Evolutionary conservation across 176 grass and related monocot genomes (phyloP).

Genomic region (Juncus inflexus): DNA sequence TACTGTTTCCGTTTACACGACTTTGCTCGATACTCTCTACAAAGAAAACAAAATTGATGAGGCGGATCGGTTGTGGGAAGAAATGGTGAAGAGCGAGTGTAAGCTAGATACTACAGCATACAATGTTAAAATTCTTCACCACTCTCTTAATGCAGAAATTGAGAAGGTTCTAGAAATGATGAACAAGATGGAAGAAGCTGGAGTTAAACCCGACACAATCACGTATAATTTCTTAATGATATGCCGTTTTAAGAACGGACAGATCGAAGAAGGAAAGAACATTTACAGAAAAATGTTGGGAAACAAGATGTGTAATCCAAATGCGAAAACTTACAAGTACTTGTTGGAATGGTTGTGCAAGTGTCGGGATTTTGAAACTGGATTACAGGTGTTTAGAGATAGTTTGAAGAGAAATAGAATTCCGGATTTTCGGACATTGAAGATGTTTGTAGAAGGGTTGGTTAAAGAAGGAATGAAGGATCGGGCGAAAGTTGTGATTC

Average conservation of each 20-base stretch:
- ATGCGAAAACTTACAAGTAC: slow-evolving; percentile 39
- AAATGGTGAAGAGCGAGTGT: slow-evolving; percentile 55
- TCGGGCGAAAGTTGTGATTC: slow-evolving; percentile 42
- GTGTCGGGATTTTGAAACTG: slow-evolving; percentile 46
- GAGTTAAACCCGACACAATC: slow-evolving; percentile 44
- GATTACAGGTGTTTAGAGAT: slow-evolving; percentile 43
- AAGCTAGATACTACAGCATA: slow-evolving; percentile 44
- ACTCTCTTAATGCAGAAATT: slow-evolving; percentile 24
- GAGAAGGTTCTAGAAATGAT: slow-evolving; percentile 44
- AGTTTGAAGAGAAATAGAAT: slow-evolving; percentile 41
- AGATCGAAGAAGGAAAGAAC: slow-evolving; percentile 40
- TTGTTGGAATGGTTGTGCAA: slow-evolving; percentile 38
- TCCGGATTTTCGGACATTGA: slow-evolving; percentile 43
- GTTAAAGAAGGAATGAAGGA: slow-evolving; percentile 38
- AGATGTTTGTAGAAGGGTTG: slow-evolving; percentile 46
- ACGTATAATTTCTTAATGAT: slow-evolving; percentile 76
- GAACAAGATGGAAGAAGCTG: slow-evolving; percentile 45
- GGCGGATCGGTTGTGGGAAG: slow-evolving; percentile 56
- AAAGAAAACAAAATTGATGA: slow-evolving; percentile 40
- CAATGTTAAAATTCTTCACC: slow-evolving; percentile 48
- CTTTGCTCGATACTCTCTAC: slow-evolving; percentile 55
- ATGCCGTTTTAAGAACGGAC: slow-evolving; percentile 42
- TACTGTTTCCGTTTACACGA: slow-evolving; percentile 44
- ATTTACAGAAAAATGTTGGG: slow-evolving; percentile 39
- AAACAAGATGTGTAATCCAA: slow-evolving; percentile 44